A percentile compares a stretch with the other conserved stretches of the same genome.
These are phyloP conservation scores for Scleromitrula shiraiana DNA, from an alignment of 2,329 filamentous ascomycete genomes.

Conservation along the genomic window DNA sequence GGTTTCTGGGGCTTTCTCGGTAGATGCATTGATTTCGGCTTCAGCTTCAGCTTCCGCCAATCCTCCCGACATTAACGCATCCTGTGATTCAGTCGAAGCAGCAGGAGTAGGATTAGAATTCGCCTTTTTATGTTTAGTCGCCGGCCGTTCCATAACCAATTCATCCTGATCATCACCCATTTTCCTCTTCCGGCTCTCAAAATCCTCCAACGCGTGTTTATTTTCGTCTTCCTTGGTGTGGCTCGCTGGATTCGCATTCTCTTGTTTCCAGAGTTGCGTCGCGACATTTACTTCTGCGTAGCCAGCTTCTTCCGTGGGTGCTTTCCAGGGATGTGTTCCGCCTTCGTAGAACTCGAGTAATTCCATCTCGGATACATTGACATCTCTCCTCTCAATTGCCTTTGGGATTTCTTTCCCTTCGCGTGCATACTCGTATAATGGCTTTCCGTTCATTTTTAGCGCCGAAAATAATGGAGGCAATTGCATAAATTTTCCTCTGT, in stretches of 20 bases:
- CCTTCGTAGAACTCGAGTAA: conserved; percentile 79
- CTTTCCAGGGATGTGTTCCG: conserved; percentile 69
- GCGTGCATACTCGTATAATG: conserved; percentile 90
- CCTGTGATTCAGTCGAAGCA: neutral
- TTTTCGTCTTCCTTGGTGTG: conserved; percentile 15
- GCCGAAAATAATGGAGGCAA: conserved; percentile 90
- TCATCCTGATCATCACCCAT: conserved; percentile 27
- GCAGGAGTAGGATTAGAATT: too few relatives aligned
- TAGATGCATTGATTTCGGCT: too few relatives aligned
- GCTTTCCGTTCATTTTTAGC: conserved; percentile 86
- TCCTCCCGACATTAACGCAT: conserved; percentile 29
- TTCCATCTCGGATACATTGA: conserved; percentile 71
- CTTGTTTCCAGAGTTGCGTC: conserved; percentile 59
- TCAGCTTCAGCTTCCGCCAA: conserved; percentile 9
- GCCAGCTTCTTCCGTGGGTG: conserved; percentile 72
- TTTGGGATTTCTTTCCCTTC: conserved; percentile 80
- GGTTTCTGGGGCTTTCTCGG: conserved; percentile 14
- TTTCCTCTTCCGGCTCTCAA: conserved; percentile 27
- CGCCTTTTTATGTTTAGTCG: conserved; percentile 20
- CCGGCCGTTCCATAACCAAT: conserved; percentile 23
- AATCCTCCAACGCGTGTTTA: conserved; percentile 33
- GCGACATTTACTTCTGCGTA: conserved; percentile 68
- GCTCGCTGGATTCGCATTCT: conserved; percentile 34
- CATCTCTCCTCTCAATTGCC: conserved; percentile 72
- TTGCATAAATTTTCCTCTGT: conserved; percentile 80